Evolutionary conservation across 2,329 filamentous ascomycete genomes (phyloP), one percentile per base, ranked within the genome.

Genomic region (Stemphylium beticola): DNA sequence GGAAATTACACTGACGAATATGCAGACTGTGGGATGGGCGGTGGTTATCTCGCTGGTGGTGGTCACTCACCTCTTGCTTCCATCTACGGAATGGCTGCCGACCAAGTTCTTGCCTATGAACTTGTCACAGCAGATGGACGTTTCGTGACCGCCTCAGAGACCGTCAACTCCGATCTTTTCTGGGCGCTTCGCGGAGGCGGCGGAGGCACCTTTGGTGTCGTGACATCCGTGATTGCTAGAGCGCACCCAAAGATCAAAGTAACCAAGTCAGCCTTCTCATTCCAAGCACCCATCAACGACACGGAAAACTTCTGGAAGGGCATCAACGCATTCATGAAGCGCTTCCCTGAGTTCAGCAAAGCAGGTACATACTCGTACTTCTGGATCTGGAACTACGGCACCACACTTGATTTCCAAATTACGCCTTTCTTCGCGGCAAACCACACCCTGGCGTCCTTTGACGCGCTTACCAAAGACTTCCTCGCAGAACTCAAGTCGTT

Each of bases 11-110:
- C 18, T 54, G 15, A 47, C 18, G 7, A 11, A 45, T 2, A 49
- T 29, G 58, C 49, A 68, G 53, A 77, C 76, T 24, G 58, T 74
- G 0, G 74, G 48, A 52, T 39, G 34, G 32, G 61, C 2, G 62
- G 61, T 15, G 61, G 74, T 4, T 76, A 66, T 51, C 64, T 68
- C 14, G 64, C 66, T 11, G 82, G 80, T 5, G 83, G 81, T 29
- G 83, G 83, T 0, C 81, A 85, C 66, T 79, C 78, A 10, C 81
- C 81, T 3, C 62, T 85, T 26, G 77, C 77, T 10, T 73, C 74
- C 29, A 68, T 76, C 29, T 79, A 79, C 54, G 61, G 65, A 17
- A 50, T 66, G 10, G 63, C 54, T 29, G 51, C 60, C 1, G 46
- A 58, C 24, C 60, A 65, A 11, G 51, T 65, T 0, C 49, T 64